These are phyloP conservation scores for Nitzschia putrida DNA, from an alignment of 108 stramenopile species.

Conservation along the genomic window DNA sequence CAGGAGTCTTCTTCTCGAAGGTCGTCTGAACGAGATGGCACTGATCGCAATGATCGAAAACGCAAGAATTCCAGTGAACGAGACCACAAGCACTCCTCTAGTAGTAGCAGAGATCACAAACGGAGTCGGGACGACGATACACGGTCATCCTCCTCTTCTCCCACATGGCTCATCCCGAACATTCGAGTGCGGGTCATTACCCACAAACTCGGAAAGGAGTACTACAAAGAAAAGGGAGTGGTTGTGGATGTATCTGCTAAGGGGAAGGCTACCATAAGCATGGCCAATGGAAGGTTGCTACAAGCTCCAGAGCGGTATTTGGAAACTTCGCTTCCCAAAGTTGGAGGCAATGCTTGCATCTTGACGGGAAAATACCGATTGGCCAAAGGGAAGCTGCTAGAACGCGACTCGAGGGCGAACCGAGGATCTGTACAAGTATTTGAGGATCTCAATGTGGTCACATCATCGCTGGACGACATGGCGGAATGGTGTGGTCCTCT, in stretches of 20 bases:
- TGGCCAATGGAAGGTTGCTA: constrained; percentile 60
- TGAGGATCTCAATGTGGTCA: constrained; percentile 79
- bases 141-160: neutral
- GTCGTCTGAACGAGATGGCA: neutral
- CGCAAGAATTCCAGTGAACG: neutral
- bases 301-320: constrained; percentile 79
- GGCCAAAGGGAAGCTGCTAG: constrained; percentile 74
- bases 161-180: constrained; percentile 75
- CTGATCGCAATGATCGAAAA: constrained; percentile 12
- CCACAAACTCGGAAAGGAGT: constrained; percentile 56
- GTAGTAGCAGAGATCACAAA: constrained; percentile 12
- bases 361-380: constrained; percentile 53
- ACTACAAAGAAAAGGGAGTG: constrained; percentile 77
- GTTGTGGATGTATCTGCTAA: constrained; percentile 73
- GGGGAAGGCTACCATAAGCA: constrained; percentile 61
- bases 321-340: constrained; percentile 83
- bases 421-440: constrained; percentile 68
- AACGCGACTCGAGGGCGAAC: constrained; percentile 60
- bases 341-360: constrained; percentile 75
- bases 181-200: constrained; percentile 83
- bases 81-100: neutral
- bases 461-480: constrained; percentile 76
- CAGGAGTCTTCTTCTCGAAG: neutral
- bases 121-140: constrained; percentile 11
- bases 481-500: constrained; percentile 85